These are phyloP conservation scores for Fraxinus angustifolia DNA, from an alignment of 305 asterid species.

Conservation along the genomic window DNA sequence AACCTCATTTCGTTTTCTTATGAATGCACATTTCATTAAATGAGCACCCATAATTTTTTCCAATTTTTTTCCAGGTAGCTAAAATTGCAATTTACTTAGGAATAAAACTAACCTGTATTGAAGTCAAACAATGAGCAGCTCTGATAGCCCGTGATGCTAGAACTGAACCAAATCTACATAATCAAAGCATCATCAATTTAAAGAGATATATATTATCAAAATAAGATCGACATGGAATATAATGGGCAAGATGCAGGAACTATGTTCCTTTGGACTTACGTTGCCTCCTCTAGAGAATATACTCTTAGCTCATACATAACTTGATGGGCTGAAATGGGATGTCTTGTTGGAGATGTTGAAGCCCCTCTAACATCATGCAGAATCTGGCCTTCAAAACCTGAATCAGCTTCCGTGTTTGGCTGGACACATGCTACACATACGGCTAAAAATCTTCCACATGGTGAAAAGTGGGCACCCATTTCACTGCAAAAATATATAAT, in stretches of 20 bases:
- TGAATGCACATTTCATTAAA: background rate
- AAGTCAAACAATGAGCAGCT: constrained; percentile 98
- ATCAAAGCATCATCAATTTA: constrained; percentile 22
- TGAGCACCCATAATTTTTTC: background rate
- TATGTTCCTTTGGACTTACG: constrained; percentile 45
- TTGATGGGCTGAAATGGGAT: constrained; percentile 80
- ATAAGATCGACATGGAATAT: constrained; percentile 5
- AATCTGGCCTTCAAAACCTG: constrained; percentile 60
- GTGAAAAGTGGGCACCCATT: constrained; percentile 98
- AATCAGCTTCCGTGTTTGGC: constrained; percentile 69
- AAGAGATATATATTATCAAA: constrained; percentile 2
- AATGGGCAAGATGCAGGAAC: constrained; percentile 7
- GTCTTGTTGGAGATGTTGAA: constrained; percentile 92
- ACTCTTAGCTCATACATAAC: constrained; percentile 90
- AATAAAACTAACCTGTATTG: constrained; percentile 74
- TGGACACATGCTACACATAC: constrained; percentile 93
- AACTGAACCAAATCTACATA: constrained; percentile 75
- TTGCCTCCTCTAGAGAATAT: constrained; percentile 93
- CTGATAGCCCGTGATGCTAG: constrained; percentile 82
- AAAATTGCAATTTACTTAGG: background rate
- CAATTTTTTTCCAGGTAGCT: background rate
- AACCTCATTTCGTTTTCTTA: background rate
- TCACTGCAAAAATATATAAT: constrained; percentile 50
- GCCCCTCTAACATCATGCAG: constrained; percentile 67
- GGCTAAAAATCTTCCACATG: constrained; percentile 96